Percentiles rank a stretch among this genome's conserved stretches.
Conservation (phyloP, 23 red algal species). For the Chondrus crispus region DNA sequence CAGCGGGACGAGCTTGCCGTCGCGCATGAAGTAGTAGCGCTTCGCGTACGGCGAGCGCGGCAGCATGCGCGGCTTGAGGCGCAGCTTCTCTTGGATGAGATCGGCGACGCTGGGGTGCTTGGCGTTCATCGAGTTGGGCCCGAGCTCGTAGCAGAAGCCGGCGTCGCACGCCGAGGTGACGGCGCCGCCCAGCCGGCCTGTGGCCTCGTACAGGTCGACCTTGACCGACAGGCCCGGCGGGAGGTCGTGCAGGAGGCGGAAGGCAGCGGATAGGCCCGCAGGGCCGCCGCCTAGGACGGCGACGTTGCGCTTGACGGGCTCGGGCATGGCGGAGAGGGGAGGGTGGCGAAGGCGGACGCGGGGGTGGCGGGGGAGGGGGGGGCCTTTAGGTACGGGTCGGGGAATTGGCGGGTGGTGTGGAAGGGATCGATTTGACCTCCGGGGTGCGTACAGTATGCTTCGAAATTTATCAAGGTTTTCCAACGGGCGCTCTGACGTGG, state of each 20-base stretch:
- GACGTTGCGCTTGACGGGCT: slow-evolving; percentile 48
- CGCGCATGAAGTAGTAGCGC: slow-evolving; percentile 20
- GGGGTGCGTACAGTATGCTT: too few species aligned
- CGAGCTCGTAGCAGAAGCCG: slow-evolving; percentile 57
- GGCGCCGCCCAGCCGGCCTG: slow-evolving; percentile 38
- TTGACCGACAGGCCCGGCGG: not conserved
- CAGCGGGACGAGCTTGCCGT: slow-evolving; percentile 53
- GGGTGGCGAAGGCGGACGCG: too few species aligned
- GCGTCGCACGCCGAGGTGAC: slow-evolving; percentile 13
- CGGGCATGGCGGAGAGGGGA: too few species aligned
- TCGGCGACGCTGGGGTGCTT: slow-evolving; percentile 57
- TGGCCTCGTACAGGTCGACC: slow-evolving; percentile 61
- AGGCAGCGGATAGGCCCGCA: slow-evolving; percentile 51
- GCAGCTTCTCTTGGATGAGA: slow-evolving; percentile 58
- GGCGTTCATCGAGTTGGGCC: slow-evolving; percentile 62
- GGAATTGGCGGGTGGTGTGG: too few species aligned
- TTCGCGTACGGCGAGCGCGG: slow-evolving; percentile 23
- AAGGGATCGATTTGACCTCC: too few species aligned
- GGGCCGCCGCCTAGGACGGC: slow-evolving; percentile 68
- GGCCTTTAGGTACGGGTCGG: too few species aligned
- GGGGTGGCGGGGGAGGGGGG: too few species aligned
- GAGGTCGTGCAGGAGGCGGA: slow-evolving; percentile 1
- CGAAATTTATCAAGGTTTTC: too few species aligned
- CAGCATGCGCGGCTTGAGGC: not conserved
- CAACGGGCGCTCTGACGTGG: too few species aligned